Conservation (phyloP, 2,329 filamentous ascomycete species). For the Nigrospora sphaerica region DNA sequence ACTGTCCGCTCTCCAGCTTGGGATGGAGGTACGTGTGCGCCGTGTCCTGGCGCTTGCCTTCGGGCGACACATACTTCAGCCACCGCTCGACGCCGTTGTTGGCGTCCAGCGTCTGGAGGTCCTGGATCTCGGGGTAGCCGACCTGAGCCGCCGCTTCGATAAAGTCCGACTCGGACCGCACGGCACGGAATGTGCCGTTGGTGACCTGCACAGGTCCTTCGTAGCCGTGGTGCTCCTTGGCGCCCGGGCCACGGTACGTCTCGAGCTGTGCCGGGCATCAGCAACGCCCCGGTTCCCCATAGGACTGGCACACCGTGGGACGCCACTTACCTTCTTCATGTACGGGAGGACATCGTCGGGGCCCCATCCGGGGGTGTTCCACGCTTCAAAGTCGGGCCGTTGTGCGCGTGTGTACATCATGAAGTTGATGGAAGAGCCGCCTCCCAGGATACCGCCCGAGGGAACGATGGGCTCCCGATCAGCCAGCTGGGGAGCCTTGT, state of each 20-base stretch:
- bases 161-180: conserved; percentile 34
- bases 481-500: conserved; percentile 27
- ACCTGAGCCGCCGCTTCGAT: conserved; percentile 34
- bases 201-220: conserved; percentile 42
- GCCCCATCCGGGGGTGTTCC: conserved; percentile 21
- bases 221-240: conserved; percentile 36
- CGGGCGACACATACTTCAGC: conserved; percentile 15
- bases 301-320: background rate
- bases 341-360: conserved; percentile 35
- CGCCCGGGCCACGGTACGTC: conserved; percentile 24
- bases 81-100: conserved; percentile 23
- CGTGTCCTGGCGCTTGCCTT: conserved; percentile 19
- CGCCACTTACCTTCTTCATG: conserved; percentile 35
- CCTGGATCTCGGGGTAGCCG: conserved; percentile 39
- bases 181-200: conserved; percentile 33
- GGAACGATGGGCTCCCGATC: conserved; percentile 34
- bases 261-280: conserved; percentile 31
- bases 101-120: conserved; percentile 39
- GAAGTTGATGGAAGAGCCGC: conserved; percentile 44
- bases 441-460: conserved; percentile 41
- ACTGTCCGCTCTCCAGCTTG: conserved; percentile 15
- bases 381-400: conserved; percentile 22
- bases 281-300: conserved; percentile 16
- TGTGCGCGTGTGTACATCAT: conserved; percentile 33
- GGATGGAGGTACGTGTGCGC: conserved; percentile 20